Evolutionary conservation across 805 yeast genomes (phyloP), one percentile per base, ranked within the genome.

Genomic region (Saturnispora bothae): DNA sequence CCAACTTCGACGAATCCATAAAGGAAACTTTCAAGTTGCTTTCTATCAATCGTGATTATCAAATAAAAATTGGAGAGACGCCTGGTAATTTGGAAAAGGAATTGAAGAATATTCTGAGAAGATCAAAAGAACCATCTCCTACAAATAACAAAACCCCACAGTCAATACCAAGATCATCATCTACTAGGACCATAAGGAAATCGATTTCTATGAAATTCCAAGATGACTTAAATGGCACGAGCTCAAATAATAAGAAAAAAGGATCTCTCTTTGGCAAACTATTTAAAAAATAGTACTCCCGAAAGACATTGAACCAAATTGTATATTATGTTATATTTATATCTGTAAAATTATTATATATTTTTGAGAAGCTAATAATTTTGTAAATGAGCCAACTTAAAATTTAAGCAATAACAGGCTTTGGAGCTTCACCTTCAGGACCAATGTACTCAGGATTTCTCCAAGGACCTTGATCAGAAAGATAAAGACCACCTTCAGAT

Each of bases 381-480:
- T 15, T 29, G 5, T 29, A 6, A 27, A 6, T 27, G n/a, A 7
- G 6, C 14, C 20, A 18, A 13, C 16, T 13, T 29, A 9, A 29
- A 17, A 14, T 6, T 31, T 28, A 36, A 14, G 32, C 28, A 26
- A 42, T 16, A 33, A 28, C 12, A 4, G 75, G 67, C 51, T 63
- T 66, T 54, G 96, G 96, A 38, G 94, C 95, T 61, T 79, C 84
- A 47, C 96, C 96, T 65, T 88, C 97, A 42, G 95, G 94, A 12
- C 96, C 97, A 57, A 86, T 79, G 62, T 54, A 89, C 62, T 81
- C 52, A 23, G 78, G 66, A 45, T 89, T 92, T 71, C 96, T 83
- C 98, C 98, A 92, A 47, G 98, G 98, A 49, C 98, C 98, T 48
- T 80, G 67, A 58, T 92, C 97, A 28, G 92, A 76, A 53, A 92